Conservation (phyloP, 768 basidiomycete genomes). For the Mycena polygramma region DNA sequence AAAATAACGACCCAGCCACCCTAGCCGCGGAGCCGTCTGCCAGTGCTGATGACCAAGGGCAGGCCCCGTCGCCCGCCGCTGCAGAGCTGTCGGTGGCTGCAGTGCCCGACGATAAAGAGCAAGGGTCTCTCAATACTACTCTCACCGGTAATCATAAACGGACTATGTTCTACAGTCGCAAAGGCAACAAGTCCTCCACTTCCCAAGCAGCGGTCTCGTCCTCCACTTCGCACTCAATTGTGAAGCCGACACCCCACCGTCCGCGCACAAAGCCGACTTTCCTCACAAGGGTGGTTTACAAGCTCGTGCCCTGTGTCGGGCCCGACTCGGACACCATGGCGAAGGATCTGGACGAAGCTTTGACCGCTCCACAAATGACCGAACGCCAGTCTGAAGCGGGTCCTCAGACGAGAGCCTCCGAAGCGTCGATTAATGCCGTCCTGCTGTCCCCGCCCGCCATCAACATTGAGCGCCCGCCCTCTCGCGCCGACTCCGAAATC, state of each 20-base stretch:
- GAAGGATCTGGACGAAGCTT: slow-evolving; percentile 37
- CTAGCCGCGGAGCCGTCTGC: slow-evolving; percentile 37
- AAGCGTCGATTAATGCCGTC: slow-evolving; percentile 28
- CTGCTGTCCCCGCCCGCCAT: slow-evolving; percentile 40
- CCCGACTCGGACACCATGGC: slow-evolving; percentile 36
- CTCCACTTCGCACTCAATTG: slow-evolving; percentile 48
- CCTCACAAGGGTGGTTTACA: slow-evolving; percentile 50
- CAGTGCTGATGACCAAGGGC: slow-evolving; percentile 39
- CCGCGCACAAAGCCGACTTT: slow-evolving; percentile 45
- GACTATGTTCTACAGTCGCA: slow-evolving; percentile 60
- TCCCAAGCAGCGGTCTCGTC: slow-evolving; percentile 52
- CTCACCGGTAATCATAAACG: slow-evolving; percentile 50
- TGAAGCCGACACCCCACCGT: slow-evolving; percentile 42
- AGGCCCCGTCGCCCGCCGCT: slow-evolving; percentile 40
- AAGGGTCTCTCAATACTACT: slow-evolving; percentile 56
- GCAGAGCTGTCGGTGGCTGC: slow-evolving; percentile 36
- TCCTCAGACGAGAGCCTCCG: slow-evolving; percentile 31
- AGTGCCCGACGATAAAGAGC: slow-evolving; percentile 51
- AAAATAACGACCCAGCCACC: slow-evolving; percentile 37
- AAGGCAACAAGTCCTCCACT: slow-evolving; percentile 51
- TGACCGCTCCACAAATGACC: slow-evolving; percentile 39
- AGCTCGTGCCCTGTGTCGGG: slow-evolving; percentile 53
- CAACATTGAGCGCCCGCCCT: slow-evolving; percentile 43
- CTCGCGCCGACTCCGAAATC: slow-evolving; percentile 45
- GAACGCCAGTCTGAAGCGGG: slow-evolving; percentile 31